phyloP scores from a whole-genome alignment of 805 yeast species.

The Metschnikowia shivogae region DNA sequence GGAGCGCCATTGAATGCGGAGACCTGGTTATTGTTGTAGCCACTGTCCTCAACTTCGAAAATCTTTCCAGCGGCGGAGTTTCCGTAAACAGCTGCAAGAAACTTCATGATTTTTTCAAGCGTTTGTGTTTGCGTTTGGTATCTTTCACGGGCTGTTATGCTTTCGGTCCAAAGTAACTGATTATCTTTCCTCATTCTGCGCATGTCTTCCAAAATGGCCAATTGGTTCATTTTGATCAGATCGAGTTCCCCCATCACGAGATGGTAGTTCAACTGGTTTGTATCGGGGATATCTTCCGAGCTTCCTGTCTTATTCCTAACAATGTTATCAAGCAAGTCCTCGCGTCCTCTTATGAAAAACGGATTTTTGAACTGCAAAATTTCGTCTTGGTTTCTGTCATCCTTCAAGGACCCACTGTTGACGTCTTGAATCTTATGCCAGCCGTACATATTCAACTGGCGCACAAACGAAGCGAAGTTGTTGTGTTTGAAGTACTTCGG shows the following conservation, averaged over 20 bases:
- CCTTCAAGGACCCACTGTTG: constrained; percentile 60
- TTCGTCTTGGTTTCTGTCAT: constrained; percentile 59
- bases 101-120: constrained; percentile 79
- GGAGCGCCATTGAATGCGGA: constrained; percentile 17
- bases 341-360: constrained; percentile 68
- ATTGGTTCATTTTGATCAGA: constrained; percentile 69
- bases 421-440: constrained; percentile 98
- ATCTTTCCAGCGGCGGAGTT: constrained; percentile 47
- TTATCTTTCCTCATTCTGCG: constrained; percentile 81
- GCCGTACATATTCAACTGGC: constrained; percentile 97
- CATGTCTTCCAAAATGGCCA: constrained; percentile 78
- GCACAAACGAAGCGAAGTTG: constrained; percentile 91
- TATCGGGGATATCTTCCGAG: constrained; percentile 21
- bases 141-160: constrained; percentile 75
- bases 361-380: constrained; percentile 87
- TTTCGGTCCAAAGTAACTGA: constrained; percentile 88
- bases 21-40: constrained; percentile 20
- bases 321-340: constrained; percentile 80
- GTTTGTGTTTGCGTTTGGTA: constrained; percentile 84
- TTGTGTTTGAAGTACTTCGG: constrained; percentile 95
- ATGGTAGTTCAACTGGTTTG: constrained; percentile 41
- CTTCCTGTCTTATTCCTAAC: constrained; percentile 60
- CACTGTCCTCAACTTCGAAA: constrained; percentile 29
- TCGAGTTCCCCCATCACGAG: constrained; percentile 69
- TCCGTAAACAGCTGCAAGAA: constrained; percentile 80